Percentiles rank a stretch among this genome's conserved stretches.
Conservation (phyloP, 108 stramenopile species). For the Mayamaea pseudoterrestris region DNA sequence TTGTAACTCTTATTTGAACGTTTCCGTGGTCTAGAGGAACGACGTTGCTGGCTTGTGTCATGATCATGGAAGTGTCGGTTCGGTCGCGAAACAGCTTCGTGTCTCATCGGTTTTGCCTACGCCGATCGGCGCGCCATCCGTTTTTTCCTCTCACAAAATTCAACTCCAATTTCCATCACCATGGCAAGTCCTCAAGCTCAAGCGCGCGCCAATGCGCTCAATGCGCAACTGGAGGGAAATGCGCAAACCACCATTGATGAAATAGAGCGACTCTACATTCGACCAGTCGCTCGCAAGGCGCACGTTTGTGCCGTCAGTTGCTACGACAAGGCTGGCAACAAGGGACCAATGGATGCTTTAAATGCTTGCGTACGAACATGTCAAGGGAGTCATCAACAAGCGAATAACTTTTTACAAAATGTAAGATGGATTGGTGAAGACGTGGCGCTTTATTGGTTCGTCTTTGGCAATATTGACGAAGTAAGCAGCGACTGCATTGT, state of each 20-base stretch:
- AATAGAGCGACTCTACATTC: slow-evolving; percentile 39
- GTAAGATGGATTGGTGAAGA: slow-evolving; percentile 16
- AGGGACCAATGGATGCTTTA: slow-evolving; percentile 48
- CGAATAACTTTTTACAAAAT: slow-evolving; percentile 45
- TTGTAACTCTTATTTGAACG: too few relatives aligned
- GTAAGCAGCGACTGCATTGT: neutral
- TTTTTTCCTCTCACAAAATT: too few relatives aligned
- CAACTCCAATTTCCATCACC: too few relatives aligned
- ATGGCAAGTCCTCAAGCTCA: slow-evolving; percentile 54
- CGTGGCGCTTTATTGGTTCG: too few relatives aligned
- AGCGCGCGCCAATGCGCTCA: slow-evolving; percentile 58
- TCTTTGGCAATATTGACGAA: too few relatives aligned
- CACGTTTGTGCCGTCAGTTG: slow-evolving; percentile 47
- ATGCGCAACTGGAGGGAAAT: slow-evolving; percentile 58
- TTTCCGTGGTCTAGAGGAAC: too few relatives aligned
- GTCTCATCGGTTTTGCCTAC: too few relatives aligned
- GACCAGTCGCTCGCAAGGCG: slow-evolving; percentile 52
- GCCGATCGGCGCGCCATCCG: too few relatives aligned
- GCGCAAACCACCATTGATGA: slow-evolving; percentile 43
- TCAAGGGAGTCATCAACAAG: slow-evolving; percentile 64
- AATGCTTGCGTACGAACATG: slow-evolving; percentile 61
- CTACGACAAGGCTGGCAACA: slow-evolving; percentile 63
- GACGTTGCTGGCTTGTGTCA: too few relatives aligned
- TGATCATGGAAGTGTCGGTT: too few relatives aligned
- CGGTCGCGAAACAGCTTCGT: too few relatives aligned